Conservation (phyloP, 306 rosid genomes). For the Acacia crassicarpa region DNA sequence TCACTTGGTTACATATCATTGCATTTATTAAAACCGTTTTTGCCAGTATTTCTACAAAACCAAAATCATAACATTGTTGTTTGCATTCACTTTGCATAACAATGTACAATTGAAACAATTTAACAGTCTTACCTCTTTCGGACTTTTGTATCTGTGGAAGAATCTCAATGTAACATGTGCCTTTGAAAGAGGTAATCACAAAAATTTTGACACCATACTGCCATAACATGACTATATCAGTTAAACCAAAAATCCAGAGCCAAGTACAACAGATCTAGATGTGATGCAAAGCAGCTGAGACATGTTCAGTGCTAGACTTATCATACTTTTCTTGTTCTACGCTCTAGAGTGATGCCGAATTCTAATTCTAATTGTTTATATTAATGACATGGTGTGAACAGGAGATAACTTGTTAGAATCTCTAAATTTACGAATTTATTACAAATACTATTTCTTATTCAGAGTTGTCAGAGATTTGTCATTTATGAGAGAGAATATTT, state of each 20-base stretch:
- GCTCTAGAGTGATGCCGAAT: background rate
- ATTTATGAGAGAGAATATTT: background rate
- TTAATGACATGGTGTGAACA: background rate
- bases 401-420: background rate
- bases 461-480: background rate
- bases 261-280: background rate
- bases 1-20: background rate
- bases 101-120: background rate
- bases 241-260: conserved; percentile 4
- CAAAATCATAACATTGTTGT: background rate
- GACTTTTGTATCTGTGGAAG: conserved; percentile 79
- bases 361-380: background rate
- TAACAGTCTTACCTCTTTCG: conserved; percentile 58
- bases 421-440: background rate
- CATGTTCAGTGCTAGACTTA: background rate
- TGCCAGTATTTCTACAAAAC: background rate
- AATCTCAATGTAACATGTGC: conserved; percentile 92
- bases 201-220: conserved; percentile 96
- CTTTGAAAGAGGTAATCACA: conserved; percentile 87
- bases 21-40: background rate
- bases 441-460: background rate
- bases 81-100: background rate
- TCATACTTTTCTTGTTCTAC: background rate
- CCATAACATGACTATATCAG: conserved; percentile 34
- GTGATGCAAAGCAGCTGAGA: background rate